A percentile compares a stretch with the other conserved stretches of the same genome.
These are phyloP conservation scores for Penicillium sp. DNA, from an alignment of 2,329 filamentous ascomycete genomes.

Conservation along the genomic window DNA sequence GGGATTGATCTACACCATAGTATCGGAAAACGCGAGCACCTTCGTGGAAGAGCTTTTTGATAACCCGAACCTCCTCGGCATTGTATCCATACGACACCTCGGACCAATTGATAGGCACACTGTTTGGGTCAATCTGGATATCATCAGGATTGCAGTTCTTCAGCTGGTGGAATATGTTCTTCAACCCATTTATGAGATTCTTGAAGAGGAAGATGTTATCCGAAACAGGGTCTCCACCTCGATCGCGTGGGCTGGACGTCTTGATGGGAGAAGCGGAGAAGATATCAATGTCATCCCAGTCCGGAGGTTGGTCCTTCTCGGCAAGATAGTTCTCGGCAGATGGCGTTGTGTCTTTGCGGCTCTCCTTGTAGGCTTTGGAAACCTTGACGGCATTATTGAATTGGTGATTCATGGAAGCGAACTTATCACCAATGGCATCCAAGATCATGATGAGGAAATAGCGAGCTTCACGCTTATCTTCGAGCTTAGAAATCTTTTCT, in stretches of 20 bases:
- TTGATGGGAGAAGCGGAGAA: conserved; percentile 96
- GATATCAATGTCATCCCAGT: conserved; percentile 98
- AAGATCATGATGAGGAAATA: conserved; percentile 97
- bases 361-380: conserved; percentile 79
- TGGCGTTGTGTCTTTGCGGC: conserved; percentile 65
- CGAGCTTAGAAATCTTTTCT: conserved; percentile 91
- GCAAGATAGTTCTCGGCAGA: conserved; percentile 77
- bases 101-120: conserved; percentile 84
- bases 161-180: conserved; percentile 94
- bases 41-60: conserved; percentile 96
- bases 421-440: conserved; percentile 97
- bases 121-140: conserved; percentile 68
- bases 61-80: conserved; percentile 92
- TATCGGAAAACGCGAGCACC: conserved; percentile 96
- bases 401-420: conserved; percentile 95
- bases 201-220: conserved; percentile 99
- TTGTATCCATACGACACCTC: conserved; percentile 96
- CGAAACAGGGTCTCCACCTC: conserved; percentile 82
- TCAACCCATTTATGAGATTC: conserved; percentile 91
- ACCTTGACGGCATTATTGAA: conserved; percentile 94
- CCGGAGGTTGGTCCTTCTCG: conserved; percentile 74
- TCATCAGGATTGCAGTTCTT: conserved; percentile 77
- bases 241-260: conserved; percentile 83
- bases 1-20: conserved; percentile 82
- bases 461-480: conserved; percentile 88